These are phyloP conservation scores for Candida albicans DNA, from an alignment of 1,139 yeast genomes.

Conservation along the genomic window DNA sequence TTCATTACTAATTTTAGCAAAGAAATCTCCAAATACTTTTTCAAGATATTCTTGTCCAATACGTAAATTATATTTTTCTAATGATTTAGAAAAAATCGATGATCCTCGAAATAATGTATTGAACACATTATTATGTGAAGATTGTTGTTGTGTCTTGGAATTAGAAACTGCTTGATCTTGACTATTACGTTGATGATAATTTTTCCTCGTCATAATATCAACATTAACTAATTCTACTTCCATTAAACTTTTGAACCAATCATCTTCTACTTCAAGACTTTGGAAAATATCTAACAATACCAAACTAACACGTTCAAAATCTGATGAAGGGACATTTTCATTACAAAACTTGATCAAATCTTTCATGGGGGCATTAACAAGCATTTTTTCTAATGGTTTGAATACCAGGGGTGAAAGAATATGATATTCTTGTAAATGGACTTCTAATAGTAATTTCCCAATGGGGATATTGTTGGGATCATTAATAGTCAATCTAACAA, in stretches of 20 bases:
- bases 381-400: constrained; percentile 59
- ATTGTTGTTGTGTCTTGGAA: constrained; percentile 9
- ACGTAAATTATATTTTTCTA: constrained; percentile 75
- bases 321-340: constrained; percentile 41
- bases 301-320: constrained; percentile 53
- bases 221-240: constrained; percentile 57
- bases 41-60: constrained; percentile 80
- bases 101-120: constrained; percentile 86
- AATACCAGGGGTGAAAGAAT: constrained; percentile 61
- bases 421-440: constrained; percentile 55
- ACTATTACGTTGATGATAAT: constrained; percentile 29
- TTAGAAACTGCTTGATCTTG: constrained; percentile 12
- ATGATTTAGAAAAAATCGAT: constrained; percentile 73
- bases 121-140: constrained; percentile 47
- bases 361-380: constrained; percentile 50
- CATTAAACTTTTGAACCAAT: constrained; percentile 69
- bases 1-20: constrained; percentile 52
- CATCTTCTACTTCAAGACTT: constrained; percentile 58
- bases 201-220: constrained; percentile 47
- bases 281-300: constrained; percentile 67
- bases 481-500: constrained; percentile 44
- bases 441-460: constrained; percentile 60
- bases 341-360: constrained; percentile 50
- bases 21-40: constrained; percentile 67
- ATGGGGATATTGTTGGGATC: constrained; percentile 46